A percentile compares a stretch with the other conserved stretches of the same genome.
Evolutionary conservation across 345 rosid genomes (phyloP).

Genomic region (Gossypium raimondii): DNA sequence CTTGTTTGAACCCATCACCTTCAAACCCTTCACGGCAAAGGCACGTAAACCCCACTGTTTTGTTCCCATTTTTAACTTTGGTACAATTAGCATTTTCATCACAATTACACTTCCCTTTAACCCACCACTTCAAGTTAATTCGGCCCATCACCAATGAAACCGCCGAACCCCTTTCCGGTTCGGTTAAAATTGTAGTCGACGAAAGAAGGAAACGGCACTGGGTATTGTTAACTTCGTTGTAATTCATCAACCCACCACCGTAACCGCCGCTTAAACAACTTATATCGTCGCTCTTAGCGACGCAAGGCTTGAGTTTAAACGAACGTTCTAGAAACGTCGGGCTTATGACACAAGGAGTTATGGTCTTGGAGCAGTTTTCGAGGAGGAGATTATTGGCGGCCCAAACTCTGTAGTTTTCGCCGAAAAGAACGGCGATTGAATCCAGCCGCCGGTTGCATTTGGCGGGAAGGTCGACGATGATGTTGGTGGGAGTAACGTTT

Average conservation of each 20-base stretch:
- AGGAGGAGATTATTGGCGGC: constrained; percentile 48
- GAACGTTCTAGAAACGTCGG: constrained; percentile 23
- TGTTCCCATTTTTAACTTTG: background rate
- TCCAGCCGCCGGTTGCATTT: constrained; percentile 37
- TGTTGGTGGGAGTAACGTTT: constrained; percentile 43
- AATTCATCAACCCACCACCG: constrained; percentile 24
- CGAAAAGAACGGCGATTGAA: constrained; percentile 37
- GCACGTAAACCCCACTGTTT: constrained; percentile 41
- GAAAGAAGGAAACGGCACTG: constrained; percentile 44
- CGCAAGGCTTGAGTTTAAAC: constrained; percentile 23
- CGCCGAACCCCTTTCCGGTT: background rate
- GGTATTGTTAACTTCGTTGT: constrained; percentile 13
- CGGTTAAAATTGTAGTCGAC: constrained; percentile 40
- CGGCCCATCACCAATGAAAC: constrained; percentile 45
- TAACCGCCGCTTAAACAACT: constrained; percentile 37
- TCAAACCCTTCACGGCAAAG: constrained; percentile 39
- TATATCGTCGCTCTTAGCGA: constrained; percentile 19
- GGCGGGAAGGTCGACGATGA: constrained; percentile 37
- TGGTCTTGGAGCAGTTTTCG: constrained; percentile 31
- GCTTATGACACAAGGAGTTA: constrained; percentile 38
- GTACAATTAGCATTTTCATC: constrained; percentile 24
- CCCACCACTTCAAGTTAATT: constrained; percentile 73
- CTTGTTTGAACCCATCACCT: constrained; percentile 57
- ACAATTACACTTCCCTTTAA: constrained; percentile 40
- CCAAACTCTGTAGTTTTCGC: constrained; percentile 33